A percentile compares a stretch with the other conserved stretches of the same genome.
Conservation (phyloP, 306 rosid species). For the Quercus parvula region DNA sequence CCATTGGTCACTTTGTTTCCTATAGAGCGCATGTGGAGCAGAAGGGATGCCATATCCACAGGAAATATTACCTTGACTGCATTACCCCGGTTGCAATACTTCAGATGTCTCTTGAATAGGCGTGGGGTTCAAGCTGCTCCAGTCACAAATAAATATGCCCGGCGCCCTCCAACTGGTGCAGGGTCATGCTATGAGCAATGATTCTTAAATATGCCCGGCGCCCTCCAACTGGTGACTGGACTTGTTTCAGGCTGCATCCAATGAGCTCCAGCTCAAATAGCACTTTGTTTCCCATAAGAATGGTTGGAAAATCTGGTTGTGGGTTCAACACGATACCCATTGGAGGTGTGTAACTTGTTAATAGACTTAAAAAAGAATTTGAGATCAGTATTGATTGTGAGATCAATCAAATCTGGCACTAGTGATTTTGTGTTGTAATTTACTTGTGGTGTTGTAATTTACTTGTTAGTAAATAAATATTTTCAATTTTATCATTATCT, state of each 20-base stretch:
- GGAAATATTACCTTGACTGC: constrained; percentile 40
- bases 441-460: background rate
- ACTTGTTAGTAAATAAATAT: background rate
- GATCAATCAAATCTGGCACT: background rate
- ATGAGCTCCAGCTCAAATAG: no score
- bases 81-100: constrained; percentile 64
- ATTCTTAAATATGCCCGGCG: background rate
- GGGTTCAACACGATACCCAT: no score
- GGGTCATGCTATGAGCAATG: constrained; percentile 87
- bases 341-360: no score
- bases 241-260: background rate
- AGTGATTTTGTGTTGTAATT: background rate
- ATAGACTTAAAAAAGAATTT: no score
- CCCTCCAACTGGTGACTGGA: background rate
- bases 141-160: constrained; percentile 56
- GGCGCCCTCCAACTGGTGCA: constrained; percentile 67
- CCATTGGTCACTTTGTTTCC: constrained; percentile 13
- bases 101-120: constrained; percentile 76
- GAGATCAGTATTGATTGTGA: background rate
- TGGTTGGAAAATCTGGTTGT: no score
- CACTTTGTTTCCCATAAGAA: no score
- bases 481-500: background rate
- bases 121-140: constrained; percentile 93
- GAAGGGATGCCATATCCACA: constrained; percentile 32
- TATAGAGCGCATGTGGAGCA: constrained; percentile 88